Conservation (phyloP, 148 eudicot genomes). For the Euryodendron excelsum region DNA sequence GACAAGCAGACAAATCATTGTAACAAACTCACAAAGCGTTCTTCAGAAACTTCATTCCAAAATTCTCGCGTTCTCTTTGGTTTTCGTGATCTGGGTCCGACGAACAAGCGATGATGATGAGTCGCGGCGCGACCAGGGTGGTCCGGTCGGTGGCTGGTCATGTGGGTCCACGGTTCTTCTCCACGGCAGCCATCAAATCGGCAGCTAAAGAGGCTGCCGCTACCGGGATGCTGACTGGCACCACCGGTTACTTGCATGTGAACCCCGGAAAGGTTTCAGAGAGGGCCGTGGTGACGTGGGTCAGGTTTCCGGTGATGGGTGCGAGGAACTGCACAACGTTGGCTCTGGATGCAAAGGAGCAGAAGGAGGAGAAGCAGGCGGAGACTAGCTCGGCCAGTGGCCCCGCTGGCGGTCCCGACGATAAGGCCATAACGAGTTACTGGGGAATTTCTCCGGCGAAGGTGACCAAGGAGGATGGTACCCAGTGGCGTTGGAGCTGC, state of each 20-base stretch:
- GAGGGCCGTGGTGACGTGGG: conserved; percentile 19
- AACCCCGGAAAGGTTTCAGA: conserved; percentile 16
- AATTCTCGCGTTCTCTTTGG: neutral
- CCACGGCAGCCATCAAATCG: conserved; percentile 7
- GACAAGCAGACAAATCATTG: neutral
- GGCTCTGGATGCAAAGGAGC: conserved; percentile 29
- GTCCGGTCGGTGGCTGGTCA: conserved; percentile 24
- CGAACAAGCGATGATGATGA: conserved; percentile 38
- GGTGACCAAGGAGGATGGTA: conserved; percentile 19
- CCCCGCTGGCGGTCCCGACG: conserved; percentile 2
- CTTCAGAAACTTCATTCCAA: neutral
- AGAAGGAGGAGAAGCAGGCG: conserved; percentile 16
- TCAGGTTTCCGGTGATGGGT: conserved; percentile 21
- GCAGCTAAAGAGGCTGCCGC: neutral
- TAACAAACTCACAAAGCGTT: neutral
- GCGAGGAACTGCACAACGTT: conserved; percentile 22
- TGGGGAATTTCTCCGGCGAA: conserved; percentile 34
- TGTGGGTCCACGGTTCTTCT: conserved; percentile 42
- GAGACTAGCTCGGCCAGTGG: neutral
- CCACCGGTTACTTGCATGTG: conserved; percentile 6
- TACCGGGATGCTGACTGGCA: conserved; percentile 4
- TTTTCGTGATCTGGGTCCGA: neutral
- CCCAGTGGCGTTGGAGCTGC: neutral
- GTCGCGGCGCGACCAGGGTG: conserved; percentile 37
- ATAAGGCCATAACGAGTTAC: conserved; percentile 28